Evolutionary conservation across 1,284 basidiomycete species (phyloP).

Genomic region (Malassezia equina): DNA sequence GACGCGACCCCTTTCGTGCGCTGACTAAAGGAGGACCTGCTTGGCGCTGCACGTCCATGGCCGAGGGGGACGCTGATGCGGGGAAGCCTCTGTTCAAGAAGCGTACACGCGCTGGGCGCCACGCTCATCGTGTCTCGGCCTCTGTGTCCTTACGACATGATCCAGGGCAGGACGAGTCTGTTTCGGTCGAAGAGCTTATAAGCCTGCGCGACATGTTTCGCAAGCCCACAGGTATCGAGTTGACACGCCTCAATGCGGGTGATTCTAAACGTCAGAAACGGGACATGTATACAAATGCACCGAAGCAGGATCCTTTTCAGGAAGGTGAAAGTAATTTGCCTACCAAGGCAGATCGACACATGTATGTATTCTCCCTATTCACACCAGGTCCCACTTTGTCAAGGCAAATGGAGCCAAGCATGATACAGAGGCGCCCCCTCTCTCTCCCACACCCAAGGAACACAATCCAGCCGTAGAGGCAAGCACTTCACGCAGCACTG

Average conservation of each 20-base stretch:
- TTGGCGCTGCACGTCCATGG: not conserved
- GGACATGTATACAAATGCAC: no score
- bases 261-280: not conserved
- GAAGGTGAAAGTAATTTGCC: no score
- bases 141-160: not conserved
- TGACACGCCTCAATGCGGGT: not conserved
- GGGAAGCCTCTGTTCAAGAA: not conserved
- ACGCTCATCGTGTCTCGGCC: not conserved
- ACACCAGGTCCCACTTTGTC: not conserved
- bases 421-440: not conserved
- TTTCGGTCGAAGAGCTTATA: constrained; percentile 1
- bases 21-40: not conserved
- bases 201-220: not conserved
- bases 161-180: not conserved
- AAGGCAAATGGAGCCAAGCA: not conserved
- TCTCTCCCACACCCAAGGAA: not conserved
- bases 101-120: not conserved
- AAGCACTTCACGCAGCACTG: not conserved
- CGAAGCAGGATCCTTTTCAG: not conserved
- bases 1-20: not conserved
- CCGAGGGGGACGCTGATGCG: not conserved
- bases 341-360: not conserved
- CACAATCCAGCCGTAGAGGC: not conserved
- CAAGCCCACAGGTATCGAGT: constrained; percentile 3
- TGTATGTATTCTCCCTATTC: not conserved